A percentile compares a stretch with the other conserved stretches of the same genome.
phyloP scores from a whole-genome alignment of 192 early-diverging fungal species.

The Linnemannia zychae region DNA sequence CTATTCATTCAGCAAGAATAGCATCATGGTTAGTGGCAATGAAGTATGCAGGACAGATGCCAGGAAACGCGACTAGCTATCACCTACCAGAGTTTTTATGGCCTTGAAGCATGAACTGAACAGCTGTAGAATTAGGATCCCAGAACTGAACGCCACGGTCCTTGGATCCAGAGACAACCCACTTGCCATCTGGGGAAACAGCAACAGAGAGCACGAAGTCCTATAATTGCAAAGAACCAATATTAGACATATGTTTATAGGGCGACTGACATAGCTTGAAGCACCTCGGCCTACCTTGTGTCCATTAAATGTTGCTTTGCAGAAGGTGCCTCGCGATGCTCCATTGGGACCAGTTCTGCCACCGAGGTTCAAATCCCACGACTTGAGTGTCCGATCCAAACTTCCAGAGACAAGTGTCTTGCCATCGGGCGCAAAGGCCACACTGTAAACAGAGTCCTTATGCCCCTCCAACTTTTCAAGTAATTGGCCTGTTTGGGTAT shows the following conservation, averaged over 20 bases:
- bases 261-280: not conserved
- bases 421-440: constrained; percentile 95
- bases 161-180: constrained; percentile 94
- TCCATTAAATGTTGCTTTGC: constrained; percentile 64
- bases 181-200: constrained; percentile 84
- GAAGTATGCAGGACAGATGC: not conserved
- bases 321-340: constrained; percentile 43
- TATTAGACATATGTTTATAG: not conserved
- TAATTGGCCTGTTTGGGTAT: constrained; percentile 80
- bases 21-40: not conserved
- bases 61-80: not conserved
- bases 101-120: constrained; percentile 90
- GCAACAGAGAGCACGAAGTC: constrained; percentile 99
- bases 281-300: constrained; percentile 58
- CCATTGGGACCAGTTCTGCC: constrained; percentile 51
- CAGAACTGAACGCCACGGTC: constrained; percentile 95
- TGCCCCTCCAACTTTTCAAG: constrained; percentile 95
- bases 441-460: constrained; percentile 95
- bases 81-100: constrained; percentile 95
- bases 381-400: constrained; percentile 90
- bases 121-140: constrained; percentile 82
- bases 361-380: constrained; percentile 86
- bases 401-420: constrained; percentile 91
- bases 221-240: constrained; percentile 40
- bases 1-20: constrained; percentile 58